Conservation (phyloP, 2,329 filamentous ascomycete genomes). For the Ceratocystiopsis brevicomis region DNA sequence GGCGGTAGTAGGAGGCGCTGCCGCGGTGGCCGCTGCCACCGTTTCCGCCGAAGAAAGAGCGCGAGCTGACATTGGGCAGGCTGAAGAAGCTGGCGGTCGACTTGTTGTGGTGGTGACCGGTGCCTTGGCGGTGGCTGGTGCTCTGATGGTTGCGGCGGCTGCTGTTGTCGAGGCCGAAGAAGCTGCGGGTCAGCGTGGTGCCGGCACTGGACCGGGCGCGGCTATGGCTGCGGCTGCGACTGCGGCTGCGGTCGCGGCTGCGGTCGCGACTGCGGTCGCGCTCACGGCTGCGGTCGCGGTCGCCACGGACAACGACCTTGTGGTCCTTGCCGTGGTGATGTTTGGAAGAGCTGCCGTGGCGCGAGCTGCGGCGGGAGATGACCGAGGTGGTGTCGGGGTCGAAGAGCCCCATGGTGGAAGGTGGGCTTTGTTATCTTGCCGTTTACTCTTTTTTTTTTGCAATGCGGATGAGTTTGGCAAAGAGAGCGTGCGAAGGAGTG, state of each 20-base stretch:
- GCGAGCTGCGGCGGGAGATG: no score
- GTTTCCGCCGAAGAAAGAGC: constrained; percentile 24
- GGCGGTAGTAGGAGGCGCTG: constrained; percentile 49
- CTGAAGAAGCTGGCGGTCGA: constrained; percentile 26
- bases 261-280: constrained; percentile 10
- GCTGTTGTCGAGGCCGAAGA: constrained; percentile 7
- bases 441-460: no score
- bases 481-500: no score
- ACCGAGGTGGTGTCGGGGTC: no score
- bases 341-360: constrained; percentile 9
- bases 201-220: constrained; percentile 11
- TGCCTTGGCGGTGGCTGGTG: neutral
- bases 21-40: constrained; percentile 2
- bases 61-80: constrained; percentile 23
- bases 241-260: constrained; percentile 20
- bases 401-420: no score
- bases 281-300: constrained; percentile 2
- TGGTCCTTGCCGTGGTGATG: constrained; percentile 9
- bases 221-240: constrained; percentile 15
- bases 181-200: constrained; percentile 3
- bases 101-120: constrained; percentile 6
- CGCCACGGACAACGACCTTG: constrained; percentile 3
- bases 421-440: no score
- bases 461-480: no score
- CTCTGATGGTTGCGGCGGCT: constrained; percentile 3